Base-by-base conservation (phyloP, 495 filamentous ascomycete genomes). In the Rusavskia elegans region DNA sequence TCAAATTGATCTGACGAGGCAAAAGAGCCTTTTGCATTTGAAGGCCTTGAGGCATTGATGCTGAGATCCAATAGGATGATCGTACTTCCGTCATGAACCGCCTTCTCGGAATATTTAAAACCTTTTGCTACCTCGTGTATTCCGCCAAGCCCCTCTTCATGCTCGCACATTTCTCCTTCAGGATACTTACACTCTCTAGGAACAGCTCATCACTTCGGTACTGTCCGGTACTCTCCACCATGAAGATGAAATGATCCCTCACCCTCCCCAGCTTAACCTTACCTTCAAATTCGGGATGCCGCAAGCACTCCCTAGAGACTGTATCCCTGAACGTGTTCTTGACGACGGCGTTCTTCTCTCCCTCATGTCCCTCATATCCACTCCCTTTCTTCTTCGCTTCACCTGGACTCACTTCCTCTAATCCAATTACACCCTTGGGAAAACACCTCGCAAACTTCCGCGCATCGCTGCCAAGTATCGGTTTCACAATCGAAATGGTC, bases 241-340 rank as follows among this genome's bases (percentile, higher is more conserved):
- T 81, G 74, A 88, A 99, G 67, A 99, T 96, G 63, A 99, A 99
- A 67, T 99, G 93, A 68, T 99, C 93, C 55, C 84, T 70, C 39
- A 86, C 68, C 29, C 93, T 76, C 41, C 93, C 93, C 13, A 99
- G 74, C 72, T 87, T 89, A 50, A 99, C 93, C 73, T 93, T 97
- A 53, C 75, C 84, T 59, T 92, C 77, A 73, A 99, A 97, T 66
- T 97, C 93, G 39, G 80, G 78, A 63, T 99, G 90, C 40, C 93
- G 76, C 59, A 97, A 64, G 55, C 85, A 89, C 70, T 99, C 93
- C 53, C 93, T 76, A 63, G 82, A 89, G 52, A 99, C 92, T 2
- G 90, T 97, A 65, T 99, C 92, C 48, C 83, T 83, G 67, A 83
- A 80, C 0, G 89, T 69, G 67, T 96, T 80, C 50, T 64, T 66